Evolutionary conservation across 2,329 filamentous ascomycete genomes (phyloP), one percentile per base, ranked within the genome.

Genomic region (Colletotrichum sp.): DNA sequence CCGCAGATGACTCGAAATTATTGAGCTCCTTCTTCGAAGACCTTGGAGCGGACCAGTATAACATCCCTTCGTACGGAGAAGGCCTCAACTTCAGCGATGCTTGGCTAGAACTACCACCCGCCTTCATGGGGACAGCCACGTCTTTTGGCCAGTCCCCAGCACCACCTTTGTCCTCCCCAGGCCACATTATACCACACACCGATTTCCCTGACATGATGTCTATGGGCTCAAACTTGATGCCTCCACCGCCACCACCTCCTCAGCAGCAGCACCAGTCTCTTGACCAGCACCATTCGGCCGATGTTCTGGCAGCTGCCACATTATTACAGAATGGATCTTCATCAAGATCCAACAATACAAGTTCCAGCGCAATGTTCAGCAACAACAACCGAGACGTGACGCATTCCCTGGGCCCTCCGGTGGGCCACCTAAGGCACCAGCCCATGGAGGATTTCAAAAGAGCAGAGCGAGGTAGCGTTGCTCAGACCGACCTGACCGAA

Each of bases 111-210:
- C 85, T 93, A 24, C 93, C 92, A 7, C 92, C 92, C 3, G 88
- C 88, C 65, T 92, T 94, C 78, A 90, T 94, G 85, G 92, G 92
- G 67, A 91, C 92, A 15, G 87, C 90, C 2, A 93, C 92, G 24
- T 93, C 92, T 5, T 90, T 91, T 77, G 92, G 92, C 21, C 88
- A 91, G 66, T 77, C 76, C 16, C 89, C 90, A 43, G 84, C 86
- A 16, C 80, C 82, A 48, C 78, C 82, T 8, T 79, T 83, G 18
- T 71, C 77, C 21, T 78, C 81, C 13, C 77, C 81, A 5, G 77
- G 82, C 18, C 78, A 82, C 16, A 79, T 79, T 18, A 74, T 85
- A 34, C 71, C 80, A 16, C 75, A 81, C 48, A 64, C 76, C 7
- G 70, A 80, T 18, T 80, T 81, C 57, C 78, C 75, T 21, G 80